Evolutionary conservation across 2,329 filamentous ascomycete genomes (phyloP), one percentile per base, ranked within the genome.

Genomic region (Apiospora koreana): DNA sequence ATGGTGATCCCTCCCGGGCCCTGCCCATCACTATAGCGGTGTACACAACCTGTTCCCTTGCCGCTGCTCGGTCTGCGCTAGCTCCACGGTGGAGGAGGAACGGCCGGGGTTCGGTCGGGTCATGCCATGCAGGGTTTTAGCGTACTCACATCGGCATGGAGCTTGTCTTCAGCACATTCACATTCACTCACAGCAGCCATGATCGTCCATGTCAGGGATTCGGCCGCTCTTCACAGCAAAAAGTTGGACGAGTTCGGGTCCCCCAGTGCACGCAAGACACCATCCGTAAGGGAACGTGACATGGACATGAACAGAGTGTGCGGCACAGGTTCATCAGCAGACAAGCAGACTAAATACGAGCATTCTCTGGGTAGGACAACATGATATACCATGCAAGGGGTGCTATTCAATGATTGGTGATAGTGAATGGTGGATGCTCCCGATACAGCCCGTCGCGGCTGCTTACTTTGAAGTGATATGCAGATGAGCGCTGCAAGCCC

Each of bases 381-480:
- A 35, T 67, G 25, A 68, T 23, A 18, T 21, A 6, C 43, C 25
- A 68, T 68, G 66, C 66, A 68, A 68, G 66, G 66, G 66, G 66
- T 35, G 42, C 42, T 31, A 43, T 21, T 10, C 66, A 23, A n/a
- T 48, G 31, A 68, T 67, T 67, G 65, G 45, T 68, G 64, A 66
- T 45, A 21, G 18, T 28, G 38, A 41, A 45, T 66, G 23, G 42
- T 45, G 64, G 38, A 45, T 66, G 64, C 12, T 66, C n/a, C 42
- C 64, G 64, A 66, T 66, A 45, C 64, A 42, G 64, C 38, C 64
- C 64, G 38, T 45, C n/a, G 64, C 64, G 64, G 64, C 38, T 43
- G 42, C 64, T 66, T 43, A 45, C 64, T n/a, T 66, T 28, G 64
- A 25, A 65, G 38, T 38, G 21, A 62, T 62, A 62, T 62, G 54